Conservation (phyloP, 805 yeast species). For the Candida mattraensis region DNA sequence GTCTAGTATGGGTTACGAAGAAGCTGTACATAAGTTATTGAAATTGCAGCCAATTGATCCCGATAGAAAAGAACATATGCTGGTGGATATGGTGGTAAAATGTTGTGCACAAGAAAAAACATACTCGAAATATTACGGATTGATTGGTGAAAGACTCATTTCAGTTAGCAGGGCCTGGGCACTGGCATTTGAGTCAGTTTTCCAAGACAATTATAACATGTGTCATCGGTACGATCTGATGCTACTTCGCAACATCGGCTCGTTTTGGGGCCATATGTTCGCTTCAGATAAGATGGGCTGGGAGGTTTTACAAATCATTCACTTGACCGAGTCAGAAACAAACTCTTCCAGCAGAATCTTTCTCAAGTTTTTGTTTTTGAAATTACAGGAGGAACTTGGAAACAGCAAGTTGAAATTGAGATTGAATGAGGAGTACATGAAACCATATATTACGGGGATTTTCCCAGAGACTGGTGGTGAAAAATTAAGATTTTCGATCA, state of each 20-base stretch:
- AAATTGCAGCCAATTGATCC: constrained; percentile 44
- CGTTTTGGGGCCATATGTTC: constrained; percentile 81
- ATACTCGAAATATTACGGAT: constrained; percentile 82
- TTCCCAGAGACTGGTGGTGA: constrained; percentile 61
- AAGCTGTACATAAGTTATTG: constrained; percentile 84
- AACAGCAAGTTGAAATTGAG: constrained; percentile 46
- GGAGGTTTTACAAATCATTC: constrained; percentile 53
- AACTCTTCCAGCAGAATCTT: constrained; percentile 82
- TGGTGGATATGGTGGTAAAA: constrained; percentile 73
- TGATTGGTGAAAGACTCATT: constrained; percentile 67
- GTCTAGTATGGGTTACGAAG: constrained; percentile 90
- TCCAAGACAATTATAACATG: constrained; percentile 53
- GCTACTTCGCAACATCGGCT: constrained; percentile 75
- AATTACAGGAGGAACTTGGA: constrained; percentile 77
- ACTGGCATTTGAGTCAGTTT: constrained; percentile 48
- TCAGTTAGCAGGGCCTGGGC: constrained; percentile 56
- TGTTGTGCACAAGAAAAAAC: constrained; percentile 85
- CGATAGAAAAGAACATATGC: constrained; percentile 45
- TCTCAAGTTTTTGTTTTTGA: constrained; percentile 77
- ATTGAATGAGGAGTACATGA: constrained; percentile 51
- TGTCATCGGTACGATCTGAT: constrained; percentile 71
- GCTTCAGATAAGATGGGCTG: constrained; percentile 70
- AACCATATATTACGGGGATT: constrained; percentile 51
- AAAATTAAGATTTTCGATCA: constrained; percentile 73
- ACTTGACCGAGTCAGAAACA: constrained; percentile 68